Percentiles rank a stretch among this genome's conserved stretches.
phyloP scores from a whole-genome alignment of 2,329 filamentous ascomycete genomes.

The Dendryphion nanum region DNA sequence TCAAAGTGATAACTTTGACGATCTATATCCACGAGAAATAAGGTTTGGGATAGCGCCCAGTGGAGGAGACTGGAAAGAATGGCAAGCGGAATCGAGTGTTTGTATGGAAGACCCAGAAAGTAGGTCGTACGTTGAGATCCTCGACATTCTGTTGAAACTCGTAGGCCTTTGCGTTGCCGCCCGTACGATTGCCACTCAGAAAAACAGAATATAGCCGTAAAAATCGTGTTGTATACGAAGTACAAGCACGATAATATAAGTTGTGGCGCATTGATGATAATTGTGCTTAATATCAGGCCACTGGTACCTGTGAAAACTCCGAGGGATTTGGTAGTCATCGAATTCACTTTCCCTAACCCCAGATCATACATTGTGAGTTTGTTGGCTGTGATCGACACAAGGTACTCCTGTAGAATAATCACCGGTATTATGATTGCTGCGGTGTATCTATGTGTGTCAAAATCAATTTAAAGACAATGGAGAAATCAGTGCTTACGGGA shows the following conservation, averaged over 20 bases:
- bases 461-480: too few species aligned
- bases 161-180: not conserved
- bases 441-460: too few species aligned
- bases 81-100: not conserved
- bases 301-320: not conserved
- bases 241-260: not conserved
- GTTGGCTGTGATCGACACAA: not conserved
- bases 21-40: not conserved
- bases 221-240: not conserved
- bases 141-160: not conserved
- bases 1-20: not conserved
- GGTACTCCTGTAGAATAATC: too few species aligned
- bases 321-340: not conserved
- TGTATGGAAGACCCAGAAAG: not conserved
- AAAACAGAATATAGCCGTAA: not conserved
- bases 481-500: not conserved
- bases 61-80: not conserved
- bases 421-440: too few species aligned
- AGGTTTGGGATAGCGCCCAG: not conserved
- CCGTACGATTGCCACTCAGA: not conserved
- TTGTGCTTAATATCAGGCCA: not conserved
- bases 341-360: not conserved
- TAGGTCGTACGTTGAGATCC: not conserved
- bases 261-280: constrained; percentile 1
- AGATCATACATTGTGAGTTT: not conserved